These are phyloP conservation scores for Tardiomyces digboiensis DNA, from an alignment of 1,139 yeast genomes.

Conservation along the genomic window DNA sequence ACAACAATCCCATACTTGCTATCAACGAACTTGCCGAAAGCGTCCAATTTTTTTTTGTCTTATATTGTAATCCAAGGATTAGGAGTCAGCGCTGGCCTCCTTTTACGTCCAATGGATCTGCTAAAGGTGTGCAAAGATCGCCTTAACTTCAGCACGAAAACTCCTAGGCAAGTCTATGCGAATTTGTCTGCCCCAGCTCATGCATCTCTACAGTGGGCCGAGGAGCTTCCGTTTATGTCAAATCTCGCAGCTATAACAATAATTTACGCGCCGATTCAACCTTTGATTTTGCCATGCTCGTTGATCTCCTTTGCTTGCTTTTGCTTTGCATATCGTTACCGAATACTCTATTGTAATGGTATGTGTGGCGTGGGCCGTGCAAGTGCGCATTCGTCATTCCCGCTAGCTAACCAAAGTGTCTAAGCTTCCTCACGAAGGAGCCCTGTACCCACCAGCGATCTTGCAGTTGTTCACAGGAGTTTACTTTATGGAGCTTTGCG, in stretches of 20 bases:
- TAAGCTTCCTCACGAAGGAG: constrained; percentile 17
- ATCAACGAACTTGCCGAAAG: constrained; percentile 71
- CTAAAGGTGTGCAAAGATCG: not conserved
- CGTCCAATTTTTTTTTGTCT: constrained; percentile 73
- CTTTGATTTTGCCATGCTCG: constrained; percentile 59
- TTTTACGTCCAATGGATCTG: not conserved
- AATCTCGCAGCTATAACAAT: constrained; percentile 70
- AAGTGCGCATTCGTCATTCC: not conserved
- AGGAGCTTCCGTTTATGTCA: constrained; percentile 65
- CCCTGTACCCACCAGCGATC: constrained; percentile 56
- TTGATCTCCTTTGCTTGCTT: constrained; percentile 48
- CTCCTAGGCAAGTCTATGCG: constrained; percentile 6
- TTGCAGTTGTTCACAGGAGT: constrained; percentile 71
- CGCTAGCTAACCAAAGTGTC: not conserved
- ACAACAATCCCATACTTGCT: constrained; percentile 26
- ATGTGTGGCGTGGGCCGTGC: constrained; percentile 16
- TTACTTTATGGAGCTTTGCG: constrained; percentile 68
- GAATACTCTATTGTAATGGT: constrained; percentile 34
- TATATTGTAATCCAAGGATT: constrained; percentile 62
- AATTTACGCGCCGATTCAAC: constrained; percentile 69
- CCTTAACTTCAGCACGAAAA: not conserved
- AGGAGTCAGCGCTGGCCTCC: constrained; percentile 9
- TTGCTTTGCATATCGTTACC: constrained; percentile 57
- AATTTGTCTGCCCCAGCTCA: not conserved
- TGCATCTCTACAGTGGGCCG: constrained; percentile 55